These are phyloP conservation scores for Pyrus bretschneideri DNA, from an alignment of 306 rosid species.

Conservation along the genomic window DNA sequence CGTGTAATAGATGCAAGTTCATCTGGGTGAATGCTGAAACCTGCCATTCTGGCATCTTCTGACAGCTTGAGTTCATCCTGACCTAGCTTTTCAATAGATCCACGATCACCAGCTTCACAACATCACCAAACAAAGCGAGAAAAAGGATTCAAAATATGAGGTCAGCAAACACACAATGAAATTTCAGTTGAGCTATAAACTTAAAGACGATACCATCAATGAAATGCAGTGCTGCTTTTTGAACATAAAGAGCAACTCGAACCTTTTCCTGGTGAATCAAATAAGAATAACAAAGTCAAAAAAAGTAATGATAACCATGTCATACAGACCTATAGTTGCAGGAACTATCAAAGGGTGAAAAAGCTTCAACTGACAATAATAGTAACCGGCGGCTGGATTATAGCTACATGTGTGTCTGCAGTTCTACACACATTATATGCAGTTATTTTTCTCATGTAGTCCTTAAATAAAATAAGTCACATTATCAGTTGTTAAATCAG, in stretches of 20 bases:
- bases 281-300: constrained; percentile 15
- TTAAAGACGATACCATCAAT: constrained; percentile 60
- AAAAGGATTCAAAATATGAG: constrained; percentile 11
- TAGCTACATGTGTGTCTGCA: background rate
- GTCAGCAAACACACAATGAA: constrained; percentile 2
- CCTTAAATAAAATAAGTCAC: background rate
- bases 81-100: background rate
- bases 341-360: background rate
- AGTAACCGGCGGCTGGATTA: background rate
- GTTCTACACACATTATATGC: background rate
- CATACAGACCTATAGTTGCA: background rate
- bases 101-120: constrained; percentile 45
- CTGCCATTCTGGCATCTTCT: constrained; percentile 61
- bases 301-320: background rate
- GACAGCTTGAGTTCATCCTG: constrained; percentile 48
- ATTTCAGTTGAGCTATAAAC: constrained; percentile 7
- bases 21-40: constrained; percentile 80
- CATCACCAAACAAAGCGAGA: constrained; percentile 21
- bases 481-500: background rate
- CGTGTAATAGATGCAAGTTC: constrained; percentile 71
- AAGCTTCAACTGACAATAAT: background rate
- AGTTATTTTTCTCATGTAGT: background rate
- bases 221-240: constrained; percentile 86
- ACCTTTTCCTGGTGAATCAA: constrained; percentile 62
- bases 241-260: constrained; percentile 80